Percentiles rank a stretch among this genome's conserved stretches.
These are phyloP conservation scores for Cajanus cajan DNA, from an alignment of 306 rosid genomes.

Conservation along the genomic window DNA sequence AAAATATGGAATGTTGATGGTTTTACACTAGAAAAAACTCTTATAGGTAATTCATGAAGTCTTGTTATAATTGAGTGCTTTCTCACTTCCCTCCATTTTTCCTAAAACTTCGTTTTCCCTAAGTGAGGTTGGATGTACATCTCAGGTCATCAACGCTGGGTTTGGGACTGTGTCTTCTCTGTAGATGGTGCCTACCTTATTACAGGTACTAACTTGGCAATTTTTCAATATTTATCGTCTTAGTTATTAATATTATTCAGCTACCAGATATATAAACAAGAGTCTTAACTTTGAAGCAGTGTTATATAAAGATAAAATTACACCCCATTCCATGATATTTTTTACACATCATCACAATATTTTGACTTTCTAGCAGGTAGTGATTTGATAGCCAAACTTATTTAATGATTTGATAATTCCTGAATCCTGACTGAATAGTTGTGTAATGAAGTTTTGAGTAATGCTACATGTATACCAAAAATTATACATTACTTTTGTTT, in stretches of 20 bases:
- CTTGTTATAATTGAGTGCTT: slow-evolving; percentile 18
- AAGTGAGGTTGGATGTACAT: slow-evolving; percentile 29
- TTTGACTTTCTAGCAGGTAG: not conserved
- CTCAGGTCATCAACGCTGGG: slow-evolving; percentile 95
- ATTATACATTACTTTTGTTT: too few species aligned
- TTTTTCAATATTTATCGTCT: slow-evolving; percentile 1
- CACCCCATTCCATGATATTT: not conserved
- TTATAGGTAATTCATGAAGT: slow-evolving; percentile 56
- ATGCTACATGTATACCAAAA: too few species aligned
- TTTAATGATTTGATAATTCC: not conserved
- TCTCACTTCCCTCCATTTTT: not conserved
- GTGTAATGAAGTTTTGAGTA: not conserved
- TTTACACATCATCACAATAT: not conserved
- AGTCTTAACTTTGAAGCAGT: not conserved
- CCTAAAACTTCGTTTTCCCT: slow-evolving; percentile 16
- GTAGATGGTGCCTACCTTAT: slow-evolving; percentile 97
- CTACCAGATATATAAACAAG: not conserved
- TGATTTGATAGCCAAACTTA: slow-evolving; percentile 1
- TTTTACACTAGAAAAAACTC: slow-evolving; percentile 90
- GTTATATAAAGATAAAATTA: not conserved
- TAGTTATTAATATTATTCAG: not conserved
- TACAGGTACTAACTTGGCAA: slow-evolving; percentile 61
- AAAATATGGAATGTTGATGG: slow-evolving; percentile 99
- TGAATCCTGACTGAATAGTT: not conserved
- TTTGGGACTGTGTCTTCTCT: slow-evolving; percentile 99